phyloP scores from a whole-genome alignment of 2,329 filamentous ascomycete species.

The Apiospora malaysiana region DNA sequence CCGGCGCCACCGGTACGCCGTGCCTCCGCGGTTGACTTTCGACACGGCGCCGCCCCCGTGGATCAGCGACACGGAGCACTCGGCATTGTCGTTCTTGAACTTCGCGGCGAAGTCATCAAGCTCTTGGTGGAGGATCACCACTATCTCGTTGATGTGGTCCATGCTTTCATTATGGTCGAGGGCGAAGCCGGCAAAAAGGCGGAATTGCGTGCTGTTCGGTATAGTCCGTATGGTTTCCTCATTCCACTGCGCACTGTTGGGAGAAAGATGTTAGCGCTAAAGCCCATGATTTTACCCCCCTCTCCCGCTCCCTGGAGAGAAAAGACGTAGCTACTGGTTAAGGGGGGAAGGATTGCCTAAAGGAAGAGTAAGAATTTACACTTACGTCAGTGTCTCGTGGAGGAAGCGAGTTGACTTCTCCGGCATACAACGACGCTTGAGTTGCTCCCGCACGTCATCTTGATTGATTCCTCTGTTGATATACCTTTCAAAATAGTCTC shows the following conservation, averaged over 20 bases:
- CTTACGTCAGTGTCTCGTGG: constrained; percentile 36
- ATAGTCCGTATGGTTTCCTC: constrained; percentile 36
- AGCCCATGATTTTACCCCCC: too few relatives aligned
- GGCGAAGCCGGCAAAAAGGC: constrained; percentile 37
- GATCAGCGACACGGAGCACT: constrained; percentile 37
- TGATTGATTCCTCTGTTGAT: neutral
- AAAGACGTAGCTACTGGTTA: neutral
- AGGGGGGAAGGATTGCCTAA: too few relatives aligned
- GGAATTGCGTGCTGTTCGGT: constrained; percentile 32
- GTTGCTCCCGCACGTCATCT: constrained; percentile 27
- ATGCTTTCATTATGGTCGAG: constrained; percentile 25
- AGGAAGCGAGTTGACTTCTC: constrained; percentile 36
- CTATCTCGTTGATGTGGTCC: constrained; percentile 28
- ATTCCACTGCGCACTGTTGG: constrained; percentile 31
- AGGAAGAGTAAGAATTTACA: neutral
- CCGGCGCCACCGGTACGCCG: constrained; percentile 41
- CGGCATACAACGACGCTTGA: constrained; percentile 29
- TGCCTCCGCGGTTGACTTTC: constrained; percentile 16
- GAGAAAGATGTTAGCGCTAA: neutral
- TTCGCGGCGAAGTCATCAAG: constrained; percentile 24
- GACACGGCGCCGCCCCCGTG: constrained; percentile 34
- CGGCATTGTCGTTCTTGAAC: constrained; percentile 25
- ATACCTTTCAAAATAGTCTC: neutral
- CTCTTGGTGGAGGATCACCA: constrained; percentile 27
- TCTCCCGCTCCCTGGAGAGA: too few relatives aligned